Percentiles rank a stretch among this genome's conserved stretches.
phyloP scores from a whole-genome alignment of 345 rosid species.

The Jatropha curcas region DNA sequence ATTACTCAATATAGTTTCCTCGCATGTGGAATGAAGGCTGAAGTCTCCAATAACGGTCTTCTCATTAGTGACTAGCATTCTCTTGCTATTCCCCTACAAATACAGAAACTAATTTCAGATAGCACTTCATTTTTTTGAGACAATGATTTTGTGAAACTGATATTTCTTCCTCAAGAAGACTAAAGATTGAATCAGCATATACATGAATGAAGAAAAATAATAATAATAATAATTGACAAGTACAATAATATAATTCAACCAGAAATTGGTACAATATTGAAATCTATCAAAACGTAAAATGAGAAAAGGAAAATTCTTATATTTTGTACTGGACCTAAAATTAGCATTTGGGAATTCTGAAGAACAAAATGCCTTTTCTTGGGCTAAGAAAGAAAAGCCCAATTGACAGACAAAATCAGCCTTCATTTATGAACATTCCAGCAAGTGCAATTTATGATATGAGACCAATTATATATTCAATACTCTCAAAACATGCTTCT shows the following conservation, averaged over 20 bases:
- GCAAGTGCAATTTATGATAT: not conserved
- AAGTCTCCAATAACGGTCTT: not conserved
- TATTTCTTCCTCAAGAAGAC: too few species aligned
- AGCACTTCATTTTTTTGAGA: not conserved
- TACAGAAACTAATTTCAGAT: not conserved
- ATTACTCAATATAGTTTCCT: not conserved
- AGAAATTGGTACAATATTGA: not conserved
- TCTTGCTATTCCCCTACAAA: not conserved
- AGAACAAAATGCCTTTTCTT: too few species aligned
- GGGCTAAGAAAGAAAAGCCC: not conserved
- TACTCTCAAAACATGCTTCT: not conserved
- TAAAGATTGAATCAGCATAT: too few species aligned
- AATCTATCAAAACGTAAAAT: not conserved
- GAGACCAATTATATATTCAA: not conserved
- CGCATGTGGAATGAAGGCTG: not conserved
- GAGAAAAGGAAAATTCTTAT: not conserved
- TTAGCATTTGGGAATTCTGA: too few species aligned
- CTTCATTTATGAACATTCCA: not conserved
- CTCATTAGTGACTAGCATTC: not conserved
- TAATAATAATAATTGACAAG: too few species aligned
- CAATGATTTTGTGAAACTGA: too few species aligned
- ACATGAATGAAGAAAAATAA: too few species aligned
- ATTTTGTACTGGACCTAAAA: too few species aligned
- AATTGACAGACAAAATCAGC: not conserved
- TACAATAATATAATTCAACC: not conserved